A percentile compares a stretch with the other conserved stretches of the same genome.
Evolutionary conservation across 2,329 filamentous ascomycete genomes (phyloP).

Genomic region (Diaporthe nobilis): DNA sequence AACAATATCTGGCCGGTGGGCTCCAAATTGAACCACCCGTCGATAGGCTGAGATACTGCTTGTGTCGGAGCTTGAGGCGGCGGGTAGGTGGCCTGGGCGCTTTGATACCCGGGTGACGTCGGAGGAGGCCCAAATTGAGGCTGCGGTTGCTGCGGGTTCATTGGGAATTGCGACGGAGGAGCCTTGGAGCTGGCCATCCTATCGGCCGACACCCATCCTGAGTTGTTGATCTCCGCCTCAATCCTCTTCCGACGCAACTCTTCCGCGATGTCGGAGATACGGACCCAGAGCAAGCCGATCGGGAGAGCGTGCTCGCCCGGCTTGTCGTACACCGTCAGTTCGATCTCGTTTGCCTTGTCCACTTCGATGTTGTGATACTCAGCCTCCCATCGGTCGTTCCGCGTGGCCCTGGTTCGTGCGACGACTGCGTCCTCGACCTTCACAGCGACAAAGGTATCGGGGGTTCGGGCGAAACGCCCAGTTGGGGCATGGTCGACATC

Average conservation of each 20-base stretch:
- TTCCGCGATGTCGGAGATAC: conserved; percentile 96
- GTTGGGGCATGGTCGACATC: conserved; percentile 95
- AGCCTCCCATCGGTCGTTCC: conserved; percentile 91
- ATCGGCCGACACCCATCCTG: conserved; percentile 97
- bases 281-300: conserved; percentile 95
- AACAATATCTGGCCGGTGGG: conserved; percentile 94
- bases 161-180: conserved; percentile 71
- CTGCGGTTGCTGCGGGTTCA: conserved; percentile 61
- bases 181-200: conserved; percentile 79
- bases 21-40: conserved; percentile 97
- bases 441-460: conserved; percentile 95
- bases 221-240: conserved; percentile 93
- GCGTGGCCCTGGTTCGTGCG: conserved; percentile 86
- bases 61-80: conserved; percentile 61
- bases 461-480: conserved; percentile 86
- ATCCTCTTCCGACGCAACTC: conserved; percentile 98
- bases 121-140: conserved; percentile 62
- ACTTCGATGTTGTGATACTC: conserved; percentile 94
- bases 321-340: conserved; percentile 98
- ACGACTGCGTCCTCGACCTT: conserved; percentile 97
- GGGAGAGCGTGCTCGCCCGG: conserved; percentile 90
- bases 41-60: conserved; percentile 76
- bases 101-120: conserved; percentile 55
- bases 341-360: conserved; percentile 98
- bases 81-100: conserved; percentile 45